A percentile compares a stretch with the other conserved stretches of the same genome.
Conservation (phyloP, 2,329 filamentous ascomycete genomes). For the Diaporthe sp. region DNA sequence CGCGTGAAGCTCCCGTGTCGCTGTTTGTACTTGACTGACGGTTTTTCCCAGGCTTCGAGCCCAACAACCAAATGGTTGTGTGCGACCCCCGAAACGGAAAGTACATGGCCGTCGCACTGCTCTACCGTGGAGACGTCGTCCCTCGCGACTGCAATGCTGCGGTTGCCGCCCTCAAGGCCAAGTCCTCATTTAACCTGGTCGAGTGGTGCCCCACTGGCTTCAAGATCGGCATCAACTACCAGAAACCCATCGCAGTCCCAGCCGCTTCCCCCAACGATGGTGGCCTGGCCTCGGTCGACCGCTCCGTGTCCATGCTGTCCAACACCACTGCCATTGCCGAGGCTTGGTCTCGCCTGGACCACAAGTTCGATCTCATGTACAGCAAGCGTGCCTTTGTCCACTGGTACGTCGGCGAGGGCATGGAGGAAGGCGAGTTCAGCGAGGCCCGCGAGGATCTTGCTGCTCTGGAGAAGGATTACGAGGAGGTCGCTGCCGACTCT, state of each 20-base stretch:
- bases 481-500: constrained; percentile 85
- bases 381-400: constrained; percentile 83
- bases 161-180: constrained; percentile 77
- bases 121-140: constrained; percentile 80
- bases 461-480: constrained; percentile 88
- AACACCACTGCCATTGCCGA: constrained; percentile 83
- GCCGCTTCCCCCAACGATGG: constrained; percentile 65
- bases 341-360: constrained; percentile 79
- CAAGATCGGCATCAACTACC: constrained; percentile 83
- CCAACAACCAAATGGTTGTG: constrained; percentile 85
- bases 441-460: constrained; percentile 90
- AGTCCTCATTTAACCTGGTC: constrained; percentile 79
- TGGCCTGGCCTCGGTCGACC: constrained; percentile 73
- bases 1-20: neutral
- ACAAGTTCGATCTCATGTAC: constrained; percentile 86
- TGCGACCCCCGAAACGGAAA: constrained; percentile 82
- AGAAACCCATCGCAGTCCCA: constrained; percentile 74
- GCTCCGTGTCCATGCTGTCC: constrained; percentile 79
- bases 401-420: constrained; percentile 90
- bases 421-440: constrained; percentile 93
- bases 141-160: constrained; percentile 78
- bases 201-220: constrained; percentile 84
- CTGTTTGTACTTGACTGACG: constrained; percentile 44
- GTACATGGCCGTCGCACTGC: constrained; percentile 81
- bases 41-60: constrained; percentile 73